A percentile compares a stretch with the other conserved stretches of the same genome.
phyloP scores from a whole-genome alignment of 2,329 filamentous ascomycete species.

The Colletotrichum limetticola region DNA sequence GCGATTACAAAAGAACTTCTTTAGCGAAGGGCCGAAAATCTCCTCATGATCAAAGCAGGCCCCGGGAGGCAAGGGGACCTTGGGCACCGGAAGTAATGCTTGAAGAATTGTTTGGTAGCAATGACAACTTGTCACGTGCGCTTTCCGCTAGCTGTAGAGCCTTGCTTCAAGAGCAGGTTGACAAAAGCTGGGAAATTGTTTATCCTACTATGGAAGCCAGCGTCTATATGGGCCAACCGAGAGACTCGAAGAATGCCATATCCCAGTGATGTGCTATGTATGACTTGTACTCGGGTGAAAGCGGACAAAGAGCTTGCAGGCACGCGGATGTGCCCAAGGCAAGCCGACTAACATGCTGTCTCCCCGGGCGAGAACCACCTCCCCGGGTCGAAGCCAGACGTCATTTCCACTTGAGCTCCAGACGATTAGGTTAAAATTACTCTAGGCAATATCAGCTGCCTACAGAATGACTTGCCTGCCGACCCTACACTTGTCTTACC shows the following conservation, averaged over 20 bases:
- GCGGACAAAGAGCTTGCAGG: background rate
- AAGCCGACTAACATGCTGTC: background rate
- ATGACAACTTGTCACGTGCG: background rate
- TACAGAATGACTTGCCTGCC: slow-evolving; percentile 18
- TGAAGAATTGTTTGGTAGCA: background rate
- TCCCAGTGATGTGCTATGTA: background rate
- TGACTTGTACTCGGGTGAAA: slow-evolving; percentile 1
- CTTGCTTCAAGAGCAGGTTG: background rate
- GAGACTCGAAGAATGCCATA: background rate
- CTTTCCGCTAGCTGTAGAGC: background rate
- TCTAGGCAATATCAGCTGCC: background rate
- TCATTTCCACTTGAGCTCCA: slow-evolving; percentile 15
- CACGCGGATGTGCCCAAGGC: background rate
- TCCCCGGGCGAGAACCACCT: slow-evolving; percentile 6
- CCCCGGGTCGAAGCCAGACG: slow-evolving; percentile 8
- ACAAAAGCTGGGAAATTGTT: background rate
- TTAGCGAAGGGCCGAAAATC: background rate
- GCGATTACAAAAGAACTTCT: background rate
- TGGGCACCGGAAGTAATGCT: background rate
- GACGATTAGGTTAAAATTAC: slow-evolving; percentile 6
- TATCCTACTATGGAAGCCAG: background rate
- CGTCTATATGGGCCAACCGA: background rate
- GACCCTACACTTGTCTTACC: slow-evolving; percentile 23
- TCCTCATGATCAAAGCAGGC: background rate
- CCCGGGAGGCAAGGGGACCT: background rate